Evolutionary conservation across 2,329 filamentous ascomycete species (phyloP), one percentile per base, ranked within the genome.

Genomic region (Talaromyces sp.): DNA sequence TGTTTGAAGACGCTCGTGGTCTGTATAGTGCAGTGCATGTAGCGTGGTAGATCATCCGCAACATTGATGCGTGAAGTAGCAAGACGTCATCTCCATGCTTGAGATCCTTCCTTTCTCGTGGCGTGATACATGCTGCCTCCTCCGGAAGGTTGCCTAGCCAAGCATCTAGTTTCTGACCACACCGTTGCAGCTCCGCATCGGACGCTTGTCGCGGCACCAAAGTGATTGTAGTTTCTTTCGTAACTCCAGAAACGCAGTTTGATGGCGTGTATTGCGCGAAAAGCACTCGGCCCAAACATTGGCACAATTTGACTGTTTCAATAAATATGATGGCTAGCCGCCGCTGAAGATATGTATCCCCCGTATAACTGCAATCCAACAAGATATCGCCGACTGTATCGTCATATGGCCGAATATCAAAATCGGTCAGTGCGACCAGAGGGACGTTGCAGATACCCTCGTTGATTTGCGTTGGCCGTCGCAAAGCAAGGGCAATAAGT

Each of bases 361-460:
- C 86, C 41, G 92, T 81, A 16, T 85, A 84, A 74, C 90, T 93
- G 66, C 89, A 88, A 35, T 82, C 73, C 3, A 24, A 3, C 0
- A 89, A 85, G 37, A 93, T 83, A 64, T 89, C 83, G 6, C 84
- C 83, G 65, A 90, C 87, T 33, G 85, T 84, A n/a, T 89, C 86
- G 4, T 89, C 81, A 13, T 92, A 84, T 0, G 84, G 75, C 60
- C 85, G 83, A 68, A 90, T 86, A 70, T 96, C 91, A 72, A 96
- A 97, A 72, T 97, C 93, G 62, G 86, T 83, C 70, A 92, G 81
- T 37, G 84, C 86, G 49, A 96, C 82, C 90, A 96, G 93, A 0
- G 92, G 91, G n/a, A 96, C 91, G 72, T 96, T 91, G 73, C 91
- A 95, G 73, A 96, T 92, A 70, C 93, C 90, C 68, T 92, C 89